Percentiles rank a stretch among this genome's conserved stretches.
phyloP scores from a whole-genome alignment of 257 asterid species.

The Penstemon eatonii region DNA sequence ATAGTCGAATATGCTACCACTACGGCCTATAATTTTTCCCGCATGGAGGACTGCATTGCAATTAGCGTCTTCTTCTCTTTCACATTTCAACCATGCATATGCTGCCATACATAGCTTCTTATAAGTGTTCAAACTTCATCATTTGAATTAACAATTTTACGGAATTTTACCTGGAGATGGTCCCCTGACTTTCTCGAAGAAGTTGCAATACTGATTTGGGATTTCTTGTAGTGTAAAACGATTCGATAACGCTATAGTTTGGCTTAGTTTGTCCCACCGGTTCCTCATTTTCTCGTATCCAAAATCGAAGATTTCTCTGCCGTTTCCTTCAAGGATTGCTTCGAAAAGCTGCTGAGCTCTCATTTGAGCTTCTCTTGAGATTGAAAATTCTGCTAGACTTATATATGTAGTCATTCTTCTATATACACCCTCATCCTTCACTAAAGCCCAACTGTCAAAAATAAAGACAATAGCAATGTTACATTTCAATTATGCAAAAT shows the following conservation, averaged over 20 bases:
- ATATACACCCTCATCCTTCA: conserved; percentile 54
- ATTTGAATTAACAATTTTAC: no score
- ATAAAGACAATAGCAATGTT: background rate
- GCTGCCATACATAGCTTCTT: conserved; percentile 29
- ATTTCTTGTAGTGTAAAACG: conserved; percentile 55
- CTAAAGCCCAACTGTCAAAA: conserved; percentile 64
- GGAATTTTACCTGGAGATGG: conserved; percentile 72
- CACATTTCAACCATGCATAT: conserved; percentile 61
- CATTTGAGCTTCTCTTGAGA: conserved; percentile 60
- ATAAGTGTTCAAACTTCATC: background rate
- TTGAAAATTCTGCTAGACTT: conserved; percentile 35
- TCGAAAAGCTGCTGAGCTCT: conserved; percentile 61
- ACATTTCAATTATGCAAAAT: background rate
- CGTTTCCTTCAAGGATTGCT: conserved; percentile 40
- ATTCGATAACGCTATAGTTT: conserved; percentile 40
- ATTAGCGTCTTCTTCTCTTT: conserved; percentile 47
- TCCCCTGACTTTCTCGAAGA: conserved; percentile 45
- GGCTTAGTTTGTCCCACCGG: conserved; percentile 55
- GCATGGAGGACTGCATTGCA: conserved; percentile 33
- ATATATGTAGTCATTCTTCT: conserved; percentile 39
- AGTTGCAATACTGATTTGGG: conserved; percentile 56
- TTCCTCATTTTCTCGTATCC: conserved; percentile 47
- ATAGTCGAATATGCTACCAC: conserved; percentile 28
- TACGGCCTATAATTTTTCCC: conserved; percentile 42
- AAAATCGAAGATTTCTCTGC: conserved; percentile 41